Base-by-base conservation (phyloP, 2,329 filamentous ascomycete species). In the Fusarium sp. region DNA sequence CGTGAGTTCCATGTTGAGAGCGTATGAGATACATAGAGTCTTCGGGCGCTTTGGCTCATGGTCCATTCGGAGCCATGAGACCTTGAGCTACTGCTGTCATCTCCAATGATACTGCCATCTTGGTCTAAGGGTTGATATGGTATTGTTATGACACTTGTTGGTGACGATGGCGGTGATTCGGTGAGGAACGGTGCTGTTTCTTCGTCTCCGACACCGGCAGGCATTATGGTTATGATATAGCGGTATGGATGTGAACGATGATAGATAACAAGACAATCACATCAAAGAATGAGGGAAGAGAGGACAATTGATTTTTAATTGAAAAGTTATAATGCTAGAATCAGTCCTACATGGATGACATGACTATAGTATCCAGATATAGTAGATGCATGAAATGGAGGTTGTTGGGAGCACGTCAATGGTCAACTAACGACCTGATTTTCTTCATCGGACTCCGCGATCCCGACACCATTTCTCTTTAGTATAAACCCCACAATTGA, bases 1-100 rank as follows among this genome's bases (percentile, higher is more conserved):
- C 89, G 85, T 0, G 88, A 86, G 76, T 90, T 91, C 86, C 87
- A 90, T 50, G 88, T 86, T 7, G 88, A 90, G 1, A 90, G 79
- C 54, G 86, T 84, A 68, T 90, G 89, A 0, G 88, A 90, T 2
- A 81, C 73, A 72, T 89, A 91, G 9, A 90, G 81, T 1, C 80
- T 67, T 1, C 68, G 67, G 11, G 73, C 65, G 58, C 70, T 74
- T 7, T 73, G 65, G 19, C 25, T 44, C 4, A 75, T 42, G 0
- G 70, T 62, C 73, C 70, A 72, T 12, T 13, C 25, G 3, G 34
- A 14, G n/a, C 43, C 28, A 8, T 34, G 12, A 5, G 23, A 16
- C 3, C 44, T 30, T 13, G 19, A 30, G 10, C 8, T 18, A 25
- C 34, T 28, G 14, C 13, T n/a, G 4, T 25, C 6, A 3, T 46